Conservation (phyloP, 228 moss, liverwort and hornwort species). For the Sphagnum magellanicum region DNA sequence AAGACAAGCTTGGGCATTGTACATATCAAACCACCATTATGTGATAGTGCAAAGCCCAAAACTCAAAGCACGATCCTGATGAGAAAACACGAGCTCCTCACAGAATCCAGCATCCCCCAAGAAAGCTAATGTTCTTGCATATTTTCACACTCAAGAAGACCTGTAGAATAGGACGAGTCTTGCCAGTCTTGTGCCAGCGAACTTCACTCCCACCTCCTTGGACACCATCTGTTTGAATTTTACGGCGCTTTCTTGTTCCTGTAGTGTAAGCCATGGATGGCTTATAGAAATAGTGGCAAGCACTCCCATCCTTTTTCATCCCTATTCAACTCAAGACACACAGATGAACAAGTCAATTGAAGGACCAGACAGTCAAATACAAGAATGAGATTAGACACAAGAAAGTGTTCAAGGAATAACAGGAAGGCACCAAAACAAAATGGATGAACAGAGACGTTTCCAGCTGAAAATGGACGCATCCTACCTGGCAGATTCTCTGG, state of each 20-base stretch:
- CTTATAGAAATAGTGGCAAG: slow-evolving; percentile 84
- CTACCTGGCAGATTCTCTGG: slow-evolving; percentile 76
- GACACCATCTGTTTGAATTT: slow-evolving; percentile 60
- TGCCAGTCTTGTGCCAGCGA: slow-evolving; percentile 97
- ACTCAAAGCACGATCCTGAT: not conserved
- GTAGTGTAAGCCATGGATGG: slow-evolving; percentile 94
- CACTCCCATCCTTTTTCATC: slow-evolving; percentile 76
- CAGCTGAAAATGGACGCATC: not conserved
- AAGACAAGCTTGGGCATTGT: not conserved
- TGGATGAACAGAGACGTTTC: not conserved
- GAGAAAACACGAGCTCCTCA: not conserved
- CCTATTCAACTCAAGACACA: slow-evolving; percentile 20
- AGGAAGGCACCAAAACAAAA: not conserved
- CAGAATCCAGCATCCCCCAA: not conserved
- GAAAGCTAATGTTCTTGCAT: not conserved
- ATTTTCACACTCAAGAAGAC: slow-evolving; percentile 5
- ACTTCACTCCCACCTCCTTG: slow-evolving; percentile 68
- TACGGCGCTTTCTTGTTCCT: slow-evolving; percentile 81
- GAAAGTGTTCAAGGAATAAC: not conserved
- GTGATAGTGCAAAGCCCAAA: not conserved
- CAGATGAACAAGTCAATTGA: not conserved
- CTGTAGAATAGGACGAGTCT: slow-evolving; percentile 69
- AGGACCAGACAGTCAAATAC: not conserved
- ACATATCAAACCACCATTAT: not conserved
- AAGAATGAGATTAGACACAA: not conserved